Conservation (phyloP, 2,329 filamentous ascomycete genomes). For the Stenocarpella maydis region DNA sequence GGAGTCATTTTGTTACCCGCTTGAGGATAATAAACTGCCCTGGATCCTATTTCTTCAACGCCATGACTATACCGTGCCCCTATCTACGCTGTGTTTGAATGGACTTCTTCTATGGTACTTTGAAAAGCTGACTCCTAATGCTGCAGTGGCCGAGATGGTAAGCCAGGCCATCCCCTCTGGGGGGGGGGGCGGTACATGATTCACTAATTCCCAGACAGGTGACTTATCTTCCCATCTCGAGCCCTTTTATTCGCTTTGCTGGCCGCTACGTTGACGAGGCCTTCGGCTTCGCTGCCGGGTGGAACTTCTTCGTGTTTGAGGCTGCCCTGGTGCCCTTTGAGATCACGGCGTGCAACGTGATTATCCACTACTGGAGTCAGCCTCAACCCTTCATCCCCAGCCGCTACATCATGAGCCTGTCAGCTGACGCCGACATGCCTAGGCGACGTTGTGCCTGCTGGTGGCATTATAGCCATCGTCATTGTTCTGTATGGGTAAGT, state of each 20-base stretch:
- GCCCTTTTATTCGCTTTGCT: slow-evolving; percentile 80
- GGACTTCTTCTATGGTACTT: no score
- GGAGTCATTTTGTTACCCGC: no score
- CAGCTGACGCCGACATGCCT: background rate
- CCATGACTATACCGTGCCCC: no score
- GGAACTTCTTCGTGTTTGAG: slow-evolving; percentile 79
- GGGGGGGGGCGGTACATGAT: background rate
- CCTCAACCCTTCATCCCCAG: background rate
- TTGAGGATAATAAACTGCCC: no score
- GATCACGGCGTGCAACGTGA: slow-evolving; percentile 69
- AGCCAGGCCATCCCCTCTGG: background rate
- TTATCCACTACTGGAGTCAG: slow-evolving; percentile 68
- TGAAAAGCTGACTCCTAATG: no score
- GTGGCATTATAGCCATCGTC: slow-evolving; percentile 66
- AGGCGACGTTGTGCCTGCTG: slow-evolving; percentile 57
- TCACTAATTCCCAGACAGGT: slow-evolving; percentile 42
- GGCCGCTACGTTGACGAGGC: slow-evolving; percentile 79
- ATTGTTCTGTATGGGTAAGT: slow-evolving; percentile 55
- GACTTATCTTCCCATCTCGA: slow-evolving; percentile 78
- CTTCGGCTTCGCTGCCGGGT: slow-evolving; percentile 76
- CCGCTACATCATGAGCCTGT: background rate
- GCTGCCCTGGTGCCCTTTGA: slow-evolving; percentile 74
- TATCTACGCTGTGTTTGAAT: no score
- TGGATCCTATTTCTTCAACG: no score
- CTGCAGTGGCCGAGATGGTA: slow-evolving; percentile 79